These are phyloP conservation scores for Maudiozyma bulderi DNA, from an alignment of 805 yeast genomes.

Conservation along the genomic window DNA sequence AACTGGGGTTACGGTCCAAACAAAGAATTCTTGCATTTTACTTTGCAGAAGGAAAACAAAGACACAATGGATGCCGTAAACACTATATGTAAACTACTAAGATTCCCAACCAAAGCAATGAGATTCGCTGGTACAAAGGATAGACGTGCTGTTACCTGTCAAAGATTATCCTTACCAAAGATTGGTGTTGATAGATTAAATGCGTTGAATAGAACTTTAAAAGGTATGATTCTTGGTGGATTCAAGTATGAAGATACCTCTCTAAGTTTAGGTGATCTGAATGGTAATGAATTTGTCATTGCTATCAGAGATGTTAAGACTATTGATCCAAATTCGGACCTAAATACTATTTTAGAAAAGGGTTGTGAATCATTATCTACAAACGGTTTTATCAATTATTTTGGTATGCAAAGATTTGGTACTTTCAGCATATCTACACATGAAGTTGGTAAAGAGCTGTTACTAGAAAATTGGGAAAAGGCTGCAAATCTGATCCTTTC, in stretches of 20 bases:
- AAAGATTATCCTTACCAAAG: constrained; percentile 58
- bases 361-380: constrained; percentile 50
- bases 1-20: constrained; percentile 68
- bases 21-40: constrained; percentile 62
- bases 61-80: constrained; percentile 95
- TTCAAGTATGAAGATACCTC: constrained; percentile 56
- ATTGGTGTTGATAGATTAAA: constrained; percentile 67
- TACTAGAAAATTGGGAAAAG: constrained; percentile 65
- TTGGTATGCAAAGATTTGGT: constrained; percentile 98
- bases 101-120: constrained; percentile 60
- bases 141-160: constrained; percentile 91
- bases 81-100: constrained; percentile 58
- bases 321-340: constrained; percentile 22
- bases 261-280: constrained; percentile 69
- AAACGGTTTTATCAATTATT: constrained; percentile 84
- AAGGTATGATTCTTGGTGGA: constrained; percentile 73
- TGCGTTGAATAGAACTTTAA: constrained; percentile 62
- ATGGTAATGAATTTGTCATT: constrained; percentile 82
- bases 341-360: constrained; percentile 39
- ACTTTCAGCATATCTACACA: constrained; percentile 92
- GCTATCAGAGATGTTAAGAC: constrained; percentile 66
- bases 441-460: constrained; percentile 61
- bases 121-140: constrained; percentile 95
- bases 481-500: constrained; percentile 73
- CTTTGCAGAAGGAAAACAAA: constrained; percentile 85